phyloP scores from a whole-genome alignment of 2,329 filamentous ascomycete species.

The Aspergillus uvarum region DNA sequence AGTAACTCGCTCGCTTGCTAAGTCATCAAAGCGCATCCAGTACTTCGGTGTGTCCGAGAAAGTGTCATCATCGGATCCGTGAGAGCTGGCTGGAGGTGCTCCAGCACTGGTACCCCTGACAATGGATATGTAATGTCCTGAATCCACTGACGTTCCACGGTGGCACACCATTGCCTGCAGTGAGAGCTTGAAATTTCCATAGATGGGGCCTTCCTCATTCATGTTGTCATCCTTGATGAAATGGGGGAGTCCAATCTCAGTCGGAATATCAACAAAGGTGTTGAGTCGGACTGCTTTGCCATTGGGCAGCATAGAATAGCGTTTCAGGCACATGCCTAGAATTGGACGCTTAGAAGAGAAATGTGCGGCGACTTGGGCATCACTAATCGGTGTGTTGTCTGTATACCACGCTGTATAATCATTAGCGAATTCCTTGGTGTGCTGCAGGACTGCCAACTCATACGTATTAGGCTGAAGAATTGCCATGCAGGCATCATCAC shows the following conservation, averaged over 20 bases:
- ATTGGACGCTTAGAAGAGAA: slow-evolving; percentile 81
- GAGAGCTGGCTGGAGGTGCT: slow-evolving; percentile 26
- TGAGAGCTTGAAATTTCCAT: slow-evolving; percentile 88
- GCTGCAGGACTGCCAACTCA: slow-evolving; percentile 38
- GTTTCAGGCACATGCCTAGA: slow-evolving; percentile 87
- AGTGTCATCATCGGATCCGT: slow-evolving; percentile 23
- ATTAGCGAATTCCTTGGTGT: slow-evolving; percentile 32
- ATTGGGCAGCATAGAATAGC: slow-evolving; percentile 73
- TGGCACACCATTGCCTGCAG: slow-evolving; percentile 93
- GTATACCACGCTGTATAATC: slow-evolving; percentile 75
- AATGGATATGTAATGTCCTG: slow-evolving; percentile 88
- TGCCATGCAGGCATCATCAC: slow-evolving; percentile 97
- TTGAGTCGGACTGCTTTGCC: slow-evolving; percentile 70
- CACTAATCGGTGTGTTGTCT: slow-evolving; percentile 60
- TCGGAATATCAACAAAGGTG: slow-evolving; percentile 87
- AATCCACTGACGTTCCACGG: slow-evolving; percentile 78
- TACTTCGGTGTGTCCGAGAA: slow-evolving; percentile 66
- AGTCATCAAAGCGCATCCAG: slow-evolving; percentile 92
- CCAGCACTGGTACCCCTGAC: slow-evolving; percentile 66
- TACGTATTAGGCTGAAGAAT: slow-evolving; percentile 90
- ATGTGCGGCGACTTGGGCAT: slow-evolving; percentile 82
- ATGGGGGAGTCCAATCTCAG: slow-evolving; percentile 78
- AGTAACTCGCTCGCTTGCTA: slow-evolving; percentile 69
- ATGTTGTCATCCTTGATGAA: slow-evolving; percentile 81
- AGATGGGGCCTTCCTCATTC: slow-evolving; percentile 65